These are phyloP conservation scores for Didymosphaeria variabile DNA, from an alignment of 2,329 filamentous ascomycete genomes.

Conservation along the genomic window DNA sequence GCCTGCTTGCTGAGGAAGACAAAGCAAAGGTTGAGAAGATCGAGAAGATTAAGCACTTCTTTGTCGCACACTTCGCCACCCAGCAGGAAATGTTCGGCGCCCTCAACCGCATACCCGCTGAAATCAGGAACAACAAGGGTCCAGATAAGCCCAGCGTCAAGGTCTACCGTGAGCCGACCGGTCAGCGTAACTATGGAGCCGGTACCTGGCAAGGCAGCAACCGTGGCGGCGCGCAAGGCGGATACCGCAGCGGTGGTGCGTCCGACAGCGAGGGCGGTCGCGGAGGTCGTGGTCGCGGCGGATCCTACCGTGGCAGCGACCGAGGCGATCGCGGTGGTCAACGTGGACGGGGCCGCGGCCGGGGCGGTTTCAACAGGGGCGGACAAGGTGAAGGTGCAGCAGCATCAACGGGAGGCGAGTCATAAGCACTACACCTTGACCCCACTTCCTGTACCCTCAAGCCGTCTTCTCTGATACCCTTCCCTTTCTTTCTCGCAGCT, in stretches of 20 bases:
- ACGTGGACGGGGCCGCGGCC: slow-evolving; percentile 35
- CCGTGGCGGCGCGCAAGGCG: slow-evolving; percentile 69
- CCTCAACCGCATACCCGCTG: slow-evolving; percentile 76
- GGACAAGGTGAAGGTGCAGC: slow-evolving; percentile 47
- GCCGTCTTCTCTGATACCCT: slow-evolving; percentile 43
- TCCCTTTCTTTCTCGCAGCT: slow-evolving; percentile 30
- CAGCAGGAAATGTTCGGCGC: slow-evolving; percentile 82
- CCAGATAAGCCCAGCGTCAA: slow-evolving; percentile 83
- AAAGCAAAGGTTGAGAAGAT: slow-evolving; percentile 76
- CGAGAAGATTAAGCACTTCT: slow-evolving; percentile 79
- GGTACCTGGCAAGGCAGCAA: slow-evolving; percentile 70
- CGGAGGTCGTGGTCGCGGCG: slow-evolving; percentile 62
- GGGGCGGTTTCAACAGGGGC: slow-evolving; percentile 43
- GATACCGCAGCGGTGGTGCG: slow-evolving; percentile 84
- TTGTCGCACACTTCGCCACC: slow-evolving; percentile 85
- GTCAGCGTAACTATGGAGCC: slow-evolving; percentile 59
- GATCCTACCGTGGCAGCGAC: slow-evolving; percentile 59
- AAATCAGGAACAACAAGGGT: slow-evolving; percentile 77
- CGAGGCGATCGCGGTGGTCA: slow-evolving; percentile 54
- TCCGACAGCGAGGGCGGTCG: slow-evolving; percentile 78
- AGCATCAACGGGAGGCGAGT: slow-evolving; percentile 50
- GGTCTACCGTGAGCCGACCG: slow-evolving; percentile 76
- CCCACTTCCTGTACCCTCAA: slow-evolving; percentile 22
- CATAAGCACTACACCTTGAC: slow-evolving; percentile 33
- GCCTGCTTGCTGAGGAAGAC: slow-evolving; percentile 85